Evolutionary conservation across 2,329 filamentous ascomycete genomes (phyloP).

Genomic region (Phialophora chinensis): DNA sequence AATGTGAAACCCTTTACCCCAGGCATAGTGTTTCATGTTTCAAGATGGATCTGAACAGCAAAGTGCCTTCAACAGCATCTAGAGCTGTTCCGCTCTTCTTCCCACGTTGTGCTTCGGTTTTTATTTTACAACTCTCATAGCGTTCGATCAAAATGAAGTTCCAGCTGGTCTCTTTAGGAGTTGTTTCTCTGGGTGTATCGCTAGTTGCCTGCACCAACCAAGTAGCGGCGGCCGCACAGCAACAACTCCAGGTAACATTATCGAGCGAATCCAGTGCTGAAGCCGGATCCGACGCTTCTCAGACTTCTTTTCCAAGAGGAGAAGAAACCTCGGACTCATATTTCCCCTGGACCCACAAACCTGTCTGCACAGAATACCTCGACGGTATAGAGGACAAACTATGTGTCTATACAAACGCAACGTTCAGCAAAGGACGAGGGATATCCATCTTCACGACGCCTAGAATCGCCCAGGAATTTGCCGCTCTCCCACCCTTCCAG

Average conservation of each 20-base stretch:
- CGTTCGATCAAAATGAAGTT: slow-evolving; percentile 17
- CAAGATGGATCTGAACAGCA: slow-evolving; percentile 8
- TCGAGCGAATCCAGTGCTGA: slow-evolving; percentile 5
- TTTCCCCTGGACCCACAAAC: slow-evolving; percentile 26
- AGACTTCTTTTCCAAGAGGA: too few relatives aligned
- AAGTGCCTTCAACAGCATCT: not conserved
- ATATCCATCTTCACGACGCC: slow-evolving; percentile 37
- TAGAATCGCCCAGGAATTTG: slow-evolving; percentile 26
- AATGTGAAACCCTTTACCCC: slow-evolving; percentile 17
- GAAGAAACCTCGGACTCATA: not conserved
- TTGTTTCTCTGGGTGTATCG: slow-evolving; percentile 11
- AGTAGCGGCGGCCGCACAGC: not conserved
- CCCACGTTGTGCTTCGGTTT: not conserved
- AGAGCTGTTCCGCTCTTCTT: not conserved
- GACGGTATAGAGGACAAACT: slow-evolving; percentile 21
- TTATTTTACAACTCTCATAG: not conserved
- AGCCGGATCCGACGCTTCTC: not conserved
- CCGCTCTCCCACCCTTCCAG: slow-evolving; percentile 25
- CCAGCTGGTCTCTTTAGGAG: slow-evolving; percentile 14
- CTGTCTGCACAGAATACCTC: slow-evolving; percentile 30
- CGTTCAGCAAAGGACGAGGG: slow-evolving; percentile 32
- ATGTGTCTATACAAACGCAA: slow-evolving; percentile 33
- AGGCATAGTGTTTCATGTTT: slow-evolving; percentile 19
- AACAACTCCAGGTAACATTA: not conserved
- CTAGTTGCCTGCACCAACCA: not conserved